A percentile compares a stretch with the other conserved stretches of the same genome.
These are phyloP conservation scores for Debaryomyces subglobosus DNA, from an alignment of 1,139 yeast species.

Conservation along the genomic window DNA sequence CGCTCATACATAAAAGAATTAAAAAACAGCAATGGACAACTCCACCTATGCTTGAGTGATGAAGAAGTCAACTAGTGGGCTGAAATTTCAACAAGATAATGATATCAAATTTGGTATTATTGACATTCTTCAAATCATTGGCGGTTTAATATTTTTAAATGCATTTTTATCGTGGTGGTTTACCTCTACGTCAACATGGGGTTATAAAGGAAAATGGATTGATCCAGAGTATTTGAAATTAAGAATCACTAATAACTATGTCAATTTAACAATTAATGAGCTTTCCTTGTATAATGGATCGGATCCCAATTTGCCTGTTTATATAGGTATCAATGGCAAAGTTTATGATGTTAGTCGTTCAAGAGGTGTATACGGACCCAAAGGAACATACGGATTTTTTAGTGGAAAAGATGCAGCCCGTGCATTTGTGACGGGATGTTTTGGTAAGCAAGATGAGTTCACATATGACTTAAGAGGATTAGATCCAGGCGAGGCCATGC, in stretches of 20 bases:
- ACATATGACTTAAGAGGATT: constrained; percentile 75
- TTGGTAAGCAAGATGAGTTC: constrained; percentile 54
- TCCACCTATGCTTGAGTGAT: not conserved
- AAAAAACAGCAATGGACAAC: not conserved
- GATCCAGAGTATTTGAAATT: constrained; percentile 45
- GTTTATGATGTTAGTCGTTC: constrained; percentile 70
- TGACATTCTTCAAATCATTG: constrained; percentile 48
- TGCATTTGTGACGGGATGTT: constrained; percentile 79
- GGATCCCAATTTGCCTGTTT: constrained; percentile 54
- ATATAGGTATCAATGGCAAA: constrained; percentile 65
- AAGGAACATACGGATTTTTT: constrained; percentile 62
- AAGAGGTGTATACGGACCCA: constrained; percentile 63
- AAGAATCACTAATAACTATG: constrained; percentile 21
- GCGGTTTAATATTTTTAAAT: constrained; percentile 52
- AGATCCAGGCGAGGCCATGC: constrained; percentile 33
- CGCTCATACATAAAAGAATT: not conserved
- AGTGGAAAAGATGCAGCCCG: constrained; percentile 75
- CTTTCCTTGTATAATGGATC: constrained; percentile 58
- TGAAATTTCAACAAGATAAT: not conserved
- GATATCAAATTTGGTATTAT: constrained; percentile 24
- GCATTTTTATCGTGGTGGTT: constrained; percentile 54
- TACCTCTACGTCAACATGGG: constrained; percentile 55
- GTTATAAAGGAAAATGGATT: constrained; percentile 55
- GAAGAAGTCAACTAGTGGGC: not conserved
- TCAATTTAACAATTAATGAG: constrained; percentile 48